phyloP scores from a whole-genome alignment of 2,329 filamentous ascomycete genomes.

The Tolypocladium ophioglossoides region DNA sequence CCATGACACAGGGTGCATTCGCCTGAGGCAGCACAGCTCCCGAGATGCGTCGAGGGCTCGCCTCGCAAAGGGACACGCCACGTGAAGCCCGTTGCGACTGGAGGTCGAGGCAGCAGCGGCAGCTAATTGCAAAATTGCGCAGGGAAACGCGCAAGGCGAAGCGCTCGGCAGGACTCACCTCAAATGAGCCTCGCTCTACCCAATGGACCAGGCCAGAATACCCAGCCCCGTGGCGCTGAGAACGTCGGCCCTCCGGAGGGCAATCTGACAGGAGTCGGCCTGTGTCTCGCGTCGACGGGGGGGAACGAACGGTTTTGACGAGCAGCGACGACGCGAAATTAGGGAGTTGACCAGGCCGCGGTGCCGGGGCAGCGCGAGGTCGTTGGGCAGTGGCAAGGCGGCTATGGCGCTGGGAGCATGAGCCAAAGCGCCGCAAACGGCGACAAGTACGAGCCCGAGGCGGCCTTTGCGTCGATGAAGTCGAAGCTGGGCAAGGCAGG shows the following conservation, averaged over 20 bases:
- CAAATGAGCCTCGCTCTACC: constrained; percentile 9
- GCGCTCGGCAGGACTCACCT: constrained; percentile 12
- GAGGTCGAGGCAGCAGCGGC: not conserved
- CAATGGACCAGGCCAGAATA: constrained; percentile 11
- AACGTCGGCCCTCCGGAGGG: constrained; percentile 14
- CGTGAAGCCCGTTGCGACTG: not conserved
- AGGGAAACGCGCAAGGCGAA: not conserved
- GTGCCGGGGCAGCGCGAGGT: constrained; percentile 1
- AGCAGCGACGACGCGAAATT: constrained; percentile 5
- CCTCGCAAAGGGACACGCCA: not conserved
- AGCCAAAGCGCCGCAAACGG: constrained; percentile 6
- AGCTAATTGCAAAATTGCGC: not conserved
- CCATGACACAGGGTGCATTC: not conserved
- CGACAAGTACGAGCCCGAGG: not conserved
- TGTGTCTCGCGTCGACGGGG: not conserved
- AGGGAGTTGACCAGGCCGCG: constrained; percentile 1
- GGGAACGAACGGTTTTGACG: not conserved
- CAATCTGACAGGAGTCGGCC: not conserved
- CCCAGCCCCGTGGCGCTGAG: constrained; percentile 15
- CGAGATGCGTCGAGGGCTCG: not conserved
- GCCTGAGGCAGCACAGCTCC: not conserved
- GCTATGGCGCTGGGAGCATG: constrained; percentile 1
- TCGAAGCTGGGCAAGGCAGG: constrained; percentile 4
- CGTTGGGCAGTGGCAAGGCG: constrained; percentile 1
- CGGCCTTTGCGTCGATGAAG: not conserved